These are phyloP conservation scores for Umbelopsis sp. DNA, from an alignment of 192 early-diverging fungal species.

Conservation along the genomic window DNA sequence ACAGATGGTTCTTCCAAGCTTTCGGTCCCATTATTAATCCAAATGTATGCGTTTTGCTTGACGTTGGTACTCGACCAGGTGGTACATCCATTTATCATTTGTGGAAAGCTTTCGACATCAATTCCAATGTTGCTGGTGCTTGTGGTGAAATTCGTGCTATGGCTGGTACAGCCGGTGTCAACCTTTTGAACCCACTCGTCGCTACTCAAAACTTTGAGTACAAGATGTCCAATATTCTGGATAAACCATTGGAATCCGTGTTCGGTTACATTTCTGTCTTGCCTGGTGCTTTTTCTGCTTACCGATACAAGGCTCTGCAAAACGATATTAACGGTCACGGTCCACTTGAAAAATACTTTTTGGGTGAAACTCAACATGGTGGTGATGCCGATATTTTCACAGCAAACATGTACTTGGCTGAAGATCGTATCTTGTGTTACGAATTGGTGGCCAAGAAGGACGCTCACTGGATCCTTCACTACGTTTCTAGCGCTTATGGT, in stretches of 20 bases:
- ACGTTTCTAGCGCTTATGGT: constrained; percentile 65
- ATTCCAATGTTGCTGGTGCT: constrained; percentile 74
- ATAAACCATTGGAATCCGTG: constrained; percentile 82
- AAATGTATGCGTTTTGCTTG: constrained; percentile 64
- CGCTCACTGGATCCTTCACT: constrained; percentile 68
- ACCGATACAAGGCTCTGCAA: constrained; percentile 73
- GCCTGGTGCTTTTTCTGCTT: constrained; percentile 85
- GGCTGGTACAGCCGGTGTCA: constrained; percentile 53
- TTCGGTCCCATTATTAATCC: constrained; percentile 61
- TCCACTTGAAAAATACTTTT: constrained; percentile 75
- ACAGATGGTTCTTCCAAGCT: constrained; percentile 66
- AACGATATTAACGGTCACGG: constrained; percentile 53
- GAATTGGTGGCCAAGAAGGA: constrained; percentile 75
- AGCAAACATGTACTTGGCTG: constrained; percentile 68
- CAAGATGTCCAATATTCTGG: constrained; percentile 74
- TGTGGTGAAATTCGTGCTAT: constrained; percentile 85
- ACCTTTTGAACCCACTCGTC: constrained; percentile 72
- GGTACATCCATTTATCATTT: constrained; percentile 70
- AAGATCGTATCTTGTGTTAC: constrained; percentile 81
- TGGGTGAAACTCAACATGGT: constrained; percentile 68
- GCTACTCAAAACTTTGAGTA: constrained; percentile 86
- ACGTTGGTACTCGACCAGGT: constrained; percentile 81
- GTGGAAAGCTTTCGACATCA: constrained; percentile 79
- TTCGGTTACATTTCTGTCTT: constrained; percentile 96
- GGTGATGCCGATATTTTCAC: constrained; percentile 61